Base-by-base conservation (phyloP, 805 yeast species). In the Starmerella khaoyaiensis region DNA sequence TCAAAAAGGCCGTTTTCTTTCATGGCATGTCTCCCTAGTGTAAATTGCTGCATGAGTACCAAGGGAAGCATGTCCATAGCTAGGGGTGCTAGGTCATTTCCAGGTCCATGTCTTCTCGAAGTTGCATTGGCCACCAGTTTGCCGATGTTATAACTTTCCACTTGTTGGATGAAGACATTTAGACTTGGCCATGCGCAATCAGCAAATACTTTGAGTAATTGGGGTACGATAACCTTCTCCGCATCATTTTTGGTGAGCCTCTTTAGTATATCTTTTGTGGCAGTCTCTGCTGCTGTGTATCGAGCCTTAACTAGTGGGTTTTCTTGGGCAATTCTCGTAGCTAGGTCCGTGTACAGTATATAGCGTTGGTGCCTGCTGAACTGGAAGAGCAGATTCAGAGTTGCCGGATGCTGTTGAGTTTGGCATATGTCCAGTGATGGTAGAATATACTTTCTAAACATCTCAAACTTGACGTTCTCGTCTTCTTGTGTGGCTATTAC, bases 61-160 rank as follows among this genome's bases (percentile, higher is more conserved):
- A 45, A 28, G 3, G 48, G 47, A 5, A 45, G 42, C 40, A 40
- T 42, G 27, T 45, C 48, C 47, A 45, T 36, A 12, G 46, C 46
- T 15, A 39, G 25, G 12, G 29, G 33, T 4, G 47, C 28, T 11
- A 45, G 22, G 5, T 23, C 21, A 6, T 17, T 18, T n/a, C n/a
- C n/a, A n/a, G n/a, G n/a, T n/a, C n/a, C n/a, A n/a, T n/a, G n/a
- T n/a, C n/a, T n/a, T n/a, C n/a, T n/a, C 10, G 21, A 10, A n/a
- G 5, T n/a, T 7, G 7, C 14, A 11, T 16, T 16, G 8, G 48
- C 48, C 5, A 45, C 46, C 2, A 45, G 31, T 12, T 27, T 32
- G 35, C 48, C 48, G 17, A 45, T 46, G 24, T 46, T 47, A 21
- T 46, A 46, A 35, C 40, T 46, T 18, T 46, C 50, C 5, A 45